Evolutionary conservation across 768 basidiomycete genomes (phyloP).

Genomic region (Phylloporus scabripes): DNA sequence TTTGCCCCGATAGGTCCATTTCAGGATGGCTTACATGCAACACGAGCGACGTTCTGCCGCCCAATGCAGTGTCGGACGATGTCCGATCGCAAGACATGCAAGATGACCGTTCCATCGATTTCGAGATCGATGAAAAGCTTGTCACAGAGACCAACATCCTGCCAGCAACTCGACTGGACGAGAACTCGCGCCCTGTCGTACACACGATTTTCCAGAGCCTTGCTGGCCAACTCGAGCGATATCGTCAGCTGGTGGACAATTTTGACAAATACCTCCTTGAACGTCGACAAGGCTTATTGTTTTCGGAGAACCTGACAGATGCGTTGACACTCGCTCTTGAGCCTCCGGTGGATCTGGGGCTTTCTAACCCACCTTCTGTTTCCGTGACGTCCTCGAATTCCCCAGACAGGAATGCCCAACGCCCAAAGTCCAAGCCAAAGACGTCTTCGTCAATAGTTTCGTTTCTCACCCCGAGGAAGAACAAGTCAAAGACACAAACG

Average conservation of each 20-base stretch:
- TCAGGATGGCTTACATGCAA: slow-evolving; percentile 85
- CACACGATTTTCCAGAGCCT: slow-evolving; percentile 78
- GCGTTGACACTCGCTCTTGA: slow-evolving; percentile 75
- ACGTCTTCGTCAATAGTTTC: slow-evolving; percentile 66
- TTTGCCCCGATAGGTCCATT: slow-evolving; percentile 82
- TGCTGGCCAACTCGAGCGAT: slow-evolving; percentile 74
- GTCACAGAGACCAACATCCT: slow-evolving; percentile 51
- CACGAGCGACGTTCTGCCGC: slow-evolving; percentile 34
- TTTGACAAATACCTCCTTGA: slow-evolving; percentile 85
- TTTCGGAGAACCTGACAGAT: slow-evolving; percentile 88
- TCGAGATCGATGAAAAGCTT: slow-evolving; percentile 60
- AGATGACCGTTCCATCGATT: slow-evolving; percentile 82
- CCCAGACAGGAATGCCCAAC: slow-evolving; percentile 31
- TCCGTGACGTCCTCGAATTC: slow-evolving; percentile 24
- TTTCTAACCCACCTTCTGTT: slow-evolving; percentile 13
- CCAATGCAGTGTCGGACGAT: slow-evolving; percentile 8
- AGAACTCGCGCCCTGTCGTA: slow-evolving; percentile 68
- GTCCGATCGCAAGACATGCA: slow-evolving; percentile 41
- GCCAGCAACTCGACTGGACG: slow-evolving; percentile 66
- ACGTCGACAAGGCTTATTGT: slow-evolving; percentile 82
- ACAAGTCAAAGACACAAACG: slow-evolving; percentile 34
- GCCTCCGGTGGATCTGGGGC: slow-evolving; percentile 42
- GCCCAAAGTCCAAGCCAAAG: slow-evolving; percentile 47
- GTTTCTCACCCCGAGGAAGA: slow-evolving; percentile 76
- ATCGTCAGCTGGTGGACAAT: slow-evolving; percentile 64